phyloP scores from a whole-genome alignment of 768 basidiomycete genomes.

The Jaapia argillacea region DNA sequence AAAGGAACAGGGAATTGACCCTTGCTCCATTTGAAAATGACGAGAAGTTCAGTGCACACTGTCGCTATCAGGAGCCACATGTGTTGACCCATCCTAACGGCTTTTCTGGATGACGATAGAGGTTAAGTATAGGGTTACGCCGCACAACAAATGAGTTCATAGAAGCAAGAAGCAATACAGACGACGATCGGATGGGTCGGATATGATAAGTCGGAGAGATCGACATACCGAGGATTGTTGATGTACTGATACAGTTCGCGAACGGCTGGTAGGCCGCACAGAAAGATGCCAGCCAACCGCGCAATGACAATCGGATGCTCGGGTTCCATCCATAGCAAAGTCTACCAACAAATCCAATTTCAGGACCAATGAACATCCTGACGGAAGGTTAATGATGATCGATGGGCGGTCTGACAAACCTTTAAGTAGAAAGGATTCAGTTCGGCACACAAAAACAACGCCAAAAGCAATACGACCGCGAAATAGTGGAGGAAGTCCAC shows the following conservation, averaged over 20 bases:
- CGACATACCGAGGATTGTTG: slow-evolving; percentile 64
- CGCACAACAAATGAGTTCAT: no score
- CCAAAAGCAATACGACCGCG: slow-evolving; percentile 64
- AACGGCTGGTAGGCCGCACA: slow-evolving; percentile 82
- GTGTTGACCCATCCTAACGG: slow-evolving; percentile 86
- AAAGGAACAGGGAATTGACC: slow-evolving; percentile 59
- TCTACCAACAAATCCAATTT: slow-evolving; percentile 23
- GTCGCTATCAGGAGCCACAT: slow-evolving; percentile 82
- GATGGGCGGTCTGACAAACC: slow-evolving; percentile 26
- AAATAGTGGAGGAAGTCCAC: slow-evolving; percentile 66
- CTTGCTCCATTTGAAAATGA: slow-evolving; percentile 75
- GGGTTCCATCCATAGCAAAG: slow-evolving; percentile 80
- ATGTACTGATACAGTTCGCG: slow-evolving; percentile 80
- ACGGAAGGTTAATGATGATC: no score
- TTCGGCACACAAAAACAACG: slow-evolving; percentile 76
- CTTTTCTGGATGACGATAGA: slow-evolving; percentile 36
- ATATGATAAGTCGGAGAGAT: neutral
- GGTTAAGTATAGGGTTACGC: slow-evolving; percentile 4
- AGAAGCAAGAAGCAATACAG: neutral
- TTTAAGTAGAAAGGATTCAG: slow-evolving; percentile 86
- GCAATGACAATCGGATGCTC: slow-evolving; percentile 79
- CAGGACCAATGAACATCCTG: slow-evolving; percentile 2
- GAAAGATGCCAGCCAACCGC: slow-evolving; percentile 62
- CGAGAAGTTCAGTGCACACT: slow-evolving; percentile 72
- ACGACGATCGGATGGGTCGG: neutral